phyloP scores from a whole-genome alignment of 1,284 basidiomycete genomes.

The Ustilago trichophora region DNA sequence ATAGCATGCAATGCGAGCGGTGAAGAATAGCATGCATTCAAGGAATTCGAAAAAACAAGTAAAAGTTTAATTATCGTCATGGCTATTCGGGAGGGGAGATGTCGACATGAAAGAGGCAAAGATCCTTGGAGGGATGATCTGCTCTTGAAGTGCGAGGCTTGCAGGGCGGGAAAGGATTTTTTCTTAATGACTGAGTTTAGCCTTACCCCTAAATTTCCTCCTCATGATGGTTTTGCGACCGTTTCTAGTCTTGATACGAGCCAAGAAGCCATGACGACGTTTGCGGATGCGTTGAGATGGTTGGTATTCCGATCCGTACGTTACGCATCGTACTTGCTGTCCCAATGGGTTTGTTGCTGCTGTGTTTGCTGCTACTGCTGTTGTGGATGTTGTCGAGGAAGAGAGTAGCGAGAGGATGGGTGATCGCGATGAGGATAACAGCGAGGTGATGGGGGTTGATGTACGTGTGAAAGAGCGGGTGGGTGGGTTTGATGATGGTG shows the following conservation, averaged over 20 bases:
- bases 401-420: slow-evolving; percentile 5
- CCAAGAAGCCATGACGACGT: slow-evolving; percentile 85
- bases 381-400: background rate
- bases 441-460: background rate
- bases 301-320: slow-evolving; percentile 80
- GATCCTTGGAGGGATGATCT: too few relatives aligned
- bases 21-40: too few relatives aligned
- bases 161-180: too few relatives aligned
- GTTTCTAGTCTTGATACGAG: slow-evolving; percentile 73
- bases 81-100: too few relatives aligned
- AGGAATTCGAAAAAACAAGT: too few relatives aligned
- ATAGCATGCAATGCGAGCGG: too few relatives aligned
- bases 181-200: slow-evolving; percentile 48
- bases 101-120: too few relatives aligned
- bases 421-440: background rate
- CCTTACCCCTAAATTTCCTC: slow-evolving; percentile 45
- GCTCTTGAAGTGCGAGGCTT: too few relatives aligned
- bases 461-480: background rate
- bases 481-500: background rate
- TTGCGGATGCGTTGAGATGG: slow-evolving; percentile 87
- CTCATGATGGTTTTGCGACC: slow-evolving; percentile 74
- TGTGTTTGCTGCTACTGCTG: too few relatives aligned
- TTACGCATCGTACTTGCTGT: slow-evolving; percentile 25
- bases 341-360: too few relatives aligned
- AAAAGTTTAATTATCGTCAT: too few relatives aligned